Base-by-base conservation (phyloP, 2,329 filamentous ascomycete genomes). In the Aspergillus sergii region DNA sequence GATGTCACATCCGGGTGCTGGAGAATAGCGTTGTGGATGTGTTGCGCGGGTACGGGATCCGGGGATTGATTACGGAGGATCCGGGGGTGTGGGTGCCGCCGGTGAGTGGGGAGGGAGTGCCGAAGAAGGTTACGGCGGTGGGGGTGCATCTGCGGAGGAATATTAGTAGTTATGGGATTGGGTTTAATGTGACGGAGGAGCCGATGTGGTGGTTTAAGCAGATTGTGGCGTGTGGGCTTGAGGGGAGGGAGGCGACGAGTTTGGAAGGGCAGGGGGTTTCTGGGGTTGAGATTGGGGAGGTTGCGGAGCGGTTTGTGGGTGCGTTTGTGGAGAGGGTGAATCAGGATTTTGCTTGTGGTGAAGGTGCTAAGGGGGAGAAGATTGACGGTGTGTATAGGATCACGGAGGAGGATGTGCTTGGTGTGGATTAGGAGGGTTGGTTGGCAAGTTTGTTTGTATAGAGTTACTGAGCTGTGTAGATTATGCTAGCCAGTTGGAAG, bases 101-200 rank as follows among this genome's bases (percentile, higher is more conserved):
- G 34, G 36, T n/a, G 45, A 23, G 4, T 2, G 62, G 12, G 41
- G 58, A 39, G 19, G 58, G 14, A 12, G 41, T 64, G 62, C 70
- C 68, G 69, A 76, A 64, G 57, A 99, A 98, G 82, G 93, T 99
- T 69, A 92, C 93, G 0, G 93, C 94, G 0, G 82, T 98, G 48
- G 95, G 95, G 0, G 92, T 99, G n/a, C 94, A 98, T 80, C 85
- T 97, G 66, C 83, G 93, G 16, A 83, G 94, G 53, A 89, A 96
- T 77, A 85, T 98, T 43, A 93, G 89, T 28, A 92, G 90, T 64
- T 91, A 96, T 76, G 95, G 95, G 8, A 84, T 96, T 39, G 94
- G 92, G 2, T 75, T 97, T 59, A 82, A 82, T 69, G 76, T 82
- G 6, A 80, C 78, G 2, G 71, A 80, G 53, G 76, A 81, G 66